Evolutionary conservation across 176 grass and related monocot genomes (phyloP).

Genomic region (Zea luxurians): DNA sequence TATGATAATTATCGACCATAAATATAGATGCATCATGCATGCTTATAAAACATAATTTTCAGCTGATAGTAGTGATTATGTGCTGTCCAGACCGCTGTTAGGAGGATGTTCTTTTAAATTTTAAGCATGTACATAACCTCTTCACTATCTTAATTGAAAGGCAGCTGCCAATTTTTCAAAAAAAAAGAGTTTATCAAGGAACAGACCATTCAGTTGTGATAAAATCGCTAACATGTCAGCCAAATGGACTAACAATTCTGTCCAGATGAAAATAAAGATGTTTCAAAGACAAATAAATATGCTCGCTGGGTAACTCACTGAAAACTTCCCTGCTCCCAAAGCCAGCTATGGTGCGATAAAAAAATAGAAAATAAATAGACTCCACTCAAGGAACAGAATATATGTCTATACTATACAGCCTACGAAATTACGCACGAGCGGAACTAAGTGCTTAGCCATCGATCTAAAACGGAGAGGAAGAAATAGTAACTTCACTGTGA

Average conservation of each 20-base stretch:
- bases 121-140: too few species aligned
- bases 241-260: constrained; percentile 8
- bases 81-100: too few species aligned
- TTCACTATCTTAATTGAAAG: too few species aligned
- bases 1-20: constrained; percentile 12
- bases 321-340: neutral
- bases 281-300: neutral
- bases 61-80: neutral
- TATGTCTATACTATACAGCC: neutral
- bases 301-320: neutral
- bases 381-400: neutral
- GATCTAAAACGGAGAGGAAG: constrained; percentile 15
- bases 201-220: neutral
- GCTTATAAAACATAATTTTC: neutral
- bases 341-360: constrained; percentile 17
- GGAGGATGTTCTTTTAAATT: too few species aligned
- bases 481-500: neutral
- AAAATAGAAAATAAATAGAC: constrained; percentile 4
- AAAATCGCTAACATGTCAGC: neutral
- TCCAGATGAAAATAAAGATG: constrained; percentile 1
- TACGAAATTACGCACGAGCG: neutral
- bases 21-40: constrained; percentile 10
- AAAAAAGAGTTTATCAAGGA: too few species aligned
- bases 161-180: too few species aligned
- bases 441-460: neutral